phyloP scores from a whole-genome alignment of 148 eudicot species.

The Limonium bicolor region DNA sequence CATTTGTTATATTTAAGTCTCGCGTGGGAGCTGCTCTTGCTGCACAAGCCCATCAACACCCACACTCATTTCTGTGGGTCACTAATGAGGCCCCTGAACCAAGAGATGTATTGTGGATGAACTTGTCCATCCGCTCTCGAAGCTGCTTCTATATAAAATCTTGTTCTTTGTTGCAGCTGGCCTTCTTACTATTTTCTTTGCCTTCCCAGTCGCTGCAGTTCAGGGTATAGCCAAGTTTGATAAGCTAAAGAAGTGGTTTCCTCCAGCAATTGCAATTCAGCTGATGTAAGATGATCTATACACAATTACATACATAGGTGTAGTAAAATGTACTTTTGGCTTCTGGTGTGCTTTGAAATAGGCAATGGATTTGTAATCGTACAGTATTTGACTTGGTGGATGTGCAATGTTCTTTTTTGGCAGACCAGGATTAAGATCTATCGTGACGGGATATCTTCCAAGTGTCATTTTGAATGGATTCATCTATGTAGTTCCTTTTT shows the following conservation, averaged over 20 bases:
- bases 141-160: conserved; percentile 45
- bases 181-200: conserved; percentile 76
- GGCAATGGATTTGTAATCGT: too few relatives aligned
- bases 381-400: too few relatives aligned
- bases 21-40: conserved; percentile 67
- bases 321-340: too few relatives aligned
- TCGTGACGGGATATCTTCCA: conserved; percentile 82
- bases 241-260: conserved; percentile 76
- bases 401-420: too few relatives aligned
- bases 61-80: conserved; percentile 73
- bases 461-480: conserved; percentile 77
- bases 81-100: conserved; percentile 92
- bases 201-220: conserved; percentile 77
- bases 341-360: too few relatives aligned
- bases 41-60: conserved; percentile 71
- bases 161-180: conserved; percentile 40
- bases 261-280: conserved; percentile 75
- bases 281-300: conserved; percentile 87
- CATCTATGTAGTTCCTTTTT: conserved; percentile 69
- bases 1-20: conserved; percentile 73
- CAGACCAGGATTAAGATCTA: conserved; percentile 76
- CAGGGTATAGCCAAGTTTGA: conserved; percentile 90
- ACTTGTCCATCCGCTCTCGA: conserved; percentile 54
- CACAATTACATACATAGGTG: too few relatives aligned
- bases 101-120: conserved; percentile 73